Conservation (phyloP, 2,329 filamentous ascomycete species). For the Colletotrichum cuscutae region DNA sequence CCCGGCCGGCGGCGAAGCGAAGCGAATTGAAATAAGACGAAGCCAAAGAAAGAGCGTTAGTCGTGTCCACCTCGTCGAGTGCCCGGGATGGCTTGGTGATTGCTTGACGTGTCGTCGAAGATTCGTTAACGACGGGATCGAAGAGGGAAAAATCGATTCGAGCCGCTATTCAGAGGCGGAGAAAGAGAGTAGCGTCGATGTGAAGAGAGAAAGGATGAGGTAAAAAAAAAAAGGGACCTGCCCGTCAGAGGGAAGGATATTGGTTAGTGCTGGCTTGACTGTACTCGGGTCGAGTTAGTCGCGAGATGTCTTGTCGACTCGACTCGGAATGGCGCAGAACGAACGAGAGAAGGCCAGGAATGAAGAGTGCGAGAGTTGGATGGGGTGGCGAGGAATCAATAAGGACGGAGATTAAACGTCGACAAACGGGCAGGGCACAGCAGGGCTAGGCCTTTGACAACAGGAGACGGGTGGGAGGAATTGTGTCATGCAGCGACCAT, state of each 20-base stretch:
- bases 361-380: conserved; percentile 18
- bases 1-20: conserved; percentile 37
- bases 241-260: conserved; percentile 43
- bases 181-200: not conserved
- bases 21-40: conserved; percentile 30
- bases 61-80: conserved; percentile 20
- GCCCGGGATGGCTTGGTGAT: conserved; percentile 3
- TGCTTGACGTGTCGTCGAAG: conserved; percentile 26
- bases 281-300: conserved; percentile 31
- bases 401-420: conserved; percentile 35
- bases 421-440: conserved; percentile 28
- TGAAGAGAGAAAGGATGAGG: conserved; percentile 30
- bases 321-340: conserved; percentile 33
- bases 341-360: conserved; percentile 30
- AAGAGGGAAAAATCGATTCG: conserved; percentile 25
- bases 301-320: conserved; percentile 34
- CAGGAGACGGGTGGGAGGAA: conserved; percentile 29
- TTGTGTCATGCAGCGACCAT: conserved; percentile 35
- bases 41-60: conserved; percentile 26
- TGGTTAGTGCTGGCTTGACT: conserved; percentile 22
- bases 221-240: conserved; percentile 43
- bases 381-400: conserved; percentile 36
- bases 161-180: conserved; percentile 33
- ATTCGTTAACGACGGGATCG: conserved; percentile 27
- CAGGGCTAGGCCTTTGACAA: conserved; percentile 31